These are phyloP conservation scores for Yarrowia sp. DNA, from an alignment of 805 yeast species.

Conservation along the genomic window DNA sequence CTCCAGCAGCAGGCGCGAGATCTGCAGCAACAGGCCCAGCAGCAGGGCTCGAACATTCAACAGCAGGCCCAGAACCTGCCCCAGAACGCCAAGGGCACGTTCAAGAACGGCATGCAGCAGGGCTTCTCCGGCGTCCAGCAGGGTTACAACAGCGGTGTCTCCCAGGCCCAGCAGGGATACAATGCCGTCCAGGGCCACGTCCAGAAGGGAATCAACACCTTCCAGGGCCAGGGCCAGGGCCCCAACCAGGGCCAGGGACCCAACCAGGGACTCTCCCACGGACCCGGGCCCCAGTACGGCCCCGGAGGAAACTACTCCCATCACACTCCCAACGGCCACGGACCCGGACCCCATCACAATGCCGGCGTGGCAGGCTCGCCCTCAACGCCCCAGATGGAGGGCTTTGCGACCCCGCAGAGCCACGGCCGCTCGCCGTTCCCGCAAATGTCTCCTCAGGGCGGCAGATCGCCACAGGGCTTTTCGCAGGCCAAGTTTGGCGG, in stretches of 20 bases:
- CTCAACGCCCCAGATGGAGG: constrained; percentile 8
- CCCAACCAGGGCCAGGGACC: not conserved
- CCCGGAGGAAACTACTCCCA: not conserved
- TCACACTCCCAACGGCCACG: not conserved
- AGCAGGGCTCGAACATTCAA: not conserved
- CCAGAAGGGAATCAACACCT: not conserved
- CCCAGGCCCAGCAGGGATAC: not conserved
- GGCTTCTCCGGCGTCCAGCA: not conserved
- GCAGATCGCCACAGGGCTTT: constrained; percentile 1
- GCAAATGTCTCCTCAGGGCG: constrained; percentile 13
- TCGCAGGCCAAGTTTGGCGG: constrained; percentile 9
- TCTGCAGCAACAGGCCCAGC: not conserved
- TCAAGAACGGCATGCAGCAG: not conserved
- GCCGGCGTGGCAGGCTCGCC: not conserved
- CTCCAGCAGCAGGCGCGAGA: not conserved
- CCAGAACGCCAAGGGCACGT: not conserved
- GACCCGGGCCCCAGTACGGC: not conserved
- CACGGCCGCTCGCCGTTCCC: constrained; percentile 20
- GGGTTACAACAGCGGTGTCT: not conserved
- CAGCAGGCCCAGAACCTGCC: not conserved
- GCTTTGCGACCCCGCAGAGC: not conserved
- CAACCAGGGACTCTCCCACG: not conserved
- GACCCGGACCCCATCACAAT: not conserved
- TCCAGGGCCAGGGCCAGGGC: not conserved
- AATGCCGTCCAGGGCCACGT: not conserved